These are phyloP conservation scores for Ceratopteris richardii DNA, from an alignment of 75 land plant genomes.

Conservation along the genomic window DNA sequence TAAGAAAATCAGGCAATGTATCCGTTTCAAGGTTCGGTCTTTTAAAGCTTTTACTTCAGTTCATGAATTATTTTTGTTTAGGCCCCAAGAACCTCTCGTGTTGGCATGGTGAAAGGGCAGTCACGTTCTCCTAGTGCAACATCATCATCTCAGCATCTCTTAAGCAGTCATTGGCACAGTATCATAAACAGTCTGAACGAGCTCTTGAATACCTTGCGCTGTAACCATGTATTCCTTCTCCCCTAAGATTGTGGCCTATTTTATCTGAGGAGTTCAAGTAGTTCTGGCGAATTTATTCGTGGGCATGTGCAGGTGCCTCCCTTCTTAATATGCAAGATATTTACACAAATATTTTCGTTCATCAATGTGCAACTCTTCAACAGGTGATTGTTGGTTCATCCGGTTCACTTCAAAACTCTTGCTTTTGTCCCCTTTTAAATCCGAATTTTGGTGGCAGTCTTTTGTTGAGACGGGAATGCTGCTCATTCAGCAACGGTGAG, in stretches of 20 bases:
- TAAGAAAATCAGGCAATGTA: too few species aligned
- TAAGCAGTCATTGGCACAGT: constrained; percentile 93
- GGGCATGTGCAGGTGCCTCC: constrained; percentile 43
- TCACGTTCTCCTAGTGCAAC: constrained; percentile 54
- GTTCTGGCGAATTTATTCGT: too few species aligned
- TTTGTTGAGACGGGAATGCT: constrained; percentile 84
- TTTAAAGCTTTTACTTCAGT: too few species aligned
- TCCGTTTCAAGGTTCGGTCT: too few species aligned
- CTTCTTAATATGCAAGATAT: constrained; percentile 53
- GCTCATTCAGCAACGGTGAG: constrained; percentile 97
- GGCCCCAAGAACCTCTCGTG: constrained; percentile 91
- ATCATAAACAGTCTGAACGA: constrained; percentile 69
- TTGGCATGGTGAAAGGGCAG: constrained; percentile 65
- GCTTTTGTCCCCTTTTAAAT: background rate
- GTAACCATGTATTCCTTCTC: constrained; percentile 61
- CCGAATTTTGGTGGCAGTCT: constrained; percentile 31
- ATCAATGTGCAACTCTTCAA: constrained; percentile 68
- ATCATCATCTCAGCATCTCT: constrained; percentile 63
- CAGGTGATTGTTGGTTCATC: constrained; percentile 42
- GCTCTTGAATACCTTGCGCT: constrained; percentile 65
- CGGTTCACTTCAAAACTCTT: background rate
- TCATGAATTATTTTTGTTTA: constrained; percentile 29
- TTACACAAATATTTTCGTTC: constrained; percentile 63
- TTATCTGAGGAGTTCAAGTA: too few species aligned
- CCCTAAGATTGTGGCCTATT: background rate